phyloP scores from a whole-genome alignment of 2,329 filamentous ascomycete genomes.

The Claviceps capensis region DNA sequence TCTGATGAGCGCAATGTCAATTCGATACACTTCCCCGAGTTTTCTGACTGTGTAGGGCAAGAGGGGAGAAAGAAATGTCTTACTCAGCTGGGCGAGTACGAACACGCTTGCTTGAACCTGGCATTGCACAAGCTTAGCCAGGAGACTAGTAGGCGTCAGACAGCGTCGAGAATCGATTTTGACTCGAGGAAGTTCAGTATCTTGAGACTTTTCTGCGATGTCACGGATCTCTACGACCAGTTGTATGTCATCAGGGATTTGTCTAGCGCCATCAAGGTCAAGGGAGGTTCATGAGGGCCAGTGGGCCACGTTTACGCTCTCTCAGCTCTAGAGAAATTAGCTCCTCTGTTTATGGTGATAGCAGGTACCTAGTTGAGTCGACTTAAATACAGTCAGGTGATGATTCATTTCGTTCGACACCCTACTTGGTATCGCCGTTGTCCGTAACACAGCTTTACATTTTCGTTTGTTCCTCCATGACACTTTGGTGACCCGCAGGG shows the following conservation, averaged over 20 bases:
- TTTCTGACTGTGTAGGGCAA: background rate
- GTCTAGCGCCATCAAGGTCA: background rate
- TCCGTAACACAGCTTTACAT: too few species aligned
- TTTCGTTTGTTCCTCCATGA: too few species aligned
- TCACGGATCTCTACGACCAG: background rate
- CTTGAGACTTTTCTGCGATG: background rate
- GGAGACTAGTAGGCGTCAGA: background rate
- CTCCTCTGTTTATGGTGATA: too few species aligned
- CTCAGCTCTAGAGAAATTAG: too few species aligned
- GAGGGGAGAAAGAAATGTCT: background rate
- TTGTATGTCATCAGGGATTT: background rate
- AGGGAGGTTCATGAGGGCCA: too few species aligned
- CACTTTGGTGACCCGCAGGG: too few species aligned
- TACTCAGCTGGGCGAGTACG: constrained; percentile 5
- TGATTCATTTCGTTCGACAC: too few species aligned
- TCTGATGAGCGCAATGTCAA: constrained; percentile 10
- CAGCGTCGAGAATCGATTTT: background rate
- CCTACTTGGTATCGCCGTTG: too few species aligned
- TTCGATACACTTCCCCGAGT: constrained; percentile 10
- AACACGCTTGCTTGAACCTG: constrained; percentile 1
- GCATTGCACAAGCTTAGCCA: background rate
- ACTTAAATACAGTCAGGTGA: too few species aligned
- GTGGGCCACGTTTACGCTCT: too few species aligned
- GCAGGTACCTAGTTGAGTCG: too few species aligned
- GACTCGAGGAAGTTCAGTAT: background rate